A percentile compares a stretch with the other conserved stretches of the same genome.
phyloP scores from a whole-genome alignment of 345 rosid genomes.

The Anastatica hierochuntica region DNA sequence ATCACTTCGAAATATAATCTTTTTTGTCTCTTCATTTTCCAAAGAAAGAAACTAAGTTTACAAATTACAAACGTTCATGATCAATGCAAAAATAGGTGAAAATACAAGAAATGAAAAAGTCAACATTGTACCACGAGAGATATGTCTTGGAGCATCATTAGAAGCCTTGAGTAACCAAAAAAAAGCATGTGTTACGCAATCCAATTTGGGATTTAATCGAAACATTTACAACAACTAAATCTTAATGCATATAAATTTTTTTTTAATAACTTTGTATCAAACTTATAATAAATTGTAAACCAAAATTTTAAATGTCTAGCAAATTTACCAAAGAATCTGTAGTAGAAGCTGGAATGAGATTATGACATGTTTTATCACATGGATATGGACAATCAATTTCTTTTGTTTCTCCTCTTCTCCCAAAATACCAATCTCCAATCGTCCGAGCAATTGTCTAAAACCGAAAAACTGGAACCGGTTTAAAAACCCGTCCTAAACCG shows the following conservation, averaged over 20 bases:
- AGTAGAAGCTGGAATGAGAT: constrained; percentile 40
- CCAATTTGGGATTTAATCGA: neutral
- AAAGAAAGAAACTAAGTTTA: neutral
- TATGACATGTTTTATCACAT: constrained; percentile 60
- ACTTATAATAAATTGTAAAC: neutral
- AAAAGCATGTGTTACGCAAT: constrained; percentile 1
- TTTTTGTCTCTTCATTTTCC: too few relatives aligned
- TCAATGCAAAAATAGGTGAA: neutral
- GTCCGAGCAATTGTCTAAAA: constrained; percentile 69
- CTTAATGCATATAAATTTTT: too few relatives aligned
- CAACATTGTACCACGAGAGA: constrained; percentile 14
- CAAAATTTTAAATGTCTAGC: neutral
- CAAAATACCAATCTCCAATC: constrained; percentile 89
- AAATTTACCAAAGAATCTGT: constrained; percentile 21
- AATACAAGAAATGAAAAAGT: neutral
- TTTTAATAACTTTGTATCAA: neutral
- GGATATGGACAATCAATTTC: constrained; percentile 75
- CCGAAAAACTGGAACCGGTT: neutral
- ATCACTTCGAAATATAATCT: too few relatives aligned
- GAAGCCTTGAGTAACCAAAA: constrained; percentile 15
- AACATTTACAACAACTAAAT: neutral
- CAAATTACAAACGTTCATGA: neutral
- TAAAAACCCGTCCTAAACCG: neutral
- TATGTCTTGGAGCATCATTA: constrained; percentile 1
- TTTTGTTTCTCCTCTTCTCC: constrained; percentile 37